A percentile compares a stretch with the other conserved stretches of the same genome.
Conservation (phyloP, 164 flowering plant species). For the Buxus sempervirens region DNA sequence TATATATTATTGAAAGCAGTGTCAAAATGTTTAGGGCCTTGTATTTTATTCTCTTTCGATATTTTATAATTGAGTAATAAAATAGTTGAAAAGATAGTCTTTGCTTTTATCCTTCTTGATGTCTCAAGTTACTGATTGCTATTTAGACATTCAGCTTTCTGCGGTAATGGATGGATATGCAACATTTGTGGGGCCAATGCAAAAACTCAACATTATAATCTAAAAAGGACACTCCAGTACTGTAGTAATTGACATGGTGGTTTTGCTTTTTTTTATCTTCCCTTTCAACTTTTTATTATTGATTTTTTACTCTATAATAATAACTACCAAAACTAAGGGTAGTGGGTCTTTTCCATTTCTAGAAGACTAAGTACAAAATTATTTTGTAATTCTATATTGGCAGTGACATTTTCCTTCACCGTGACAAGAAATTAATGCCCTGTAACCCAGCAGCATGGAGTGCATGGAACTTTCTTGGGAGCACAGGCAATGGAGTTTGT, state of each 20-base stretch:
- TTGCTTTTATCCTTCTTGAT: background rate
- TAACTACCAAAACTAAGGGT: background rate
- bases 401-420: slow-evolving; percentile 92
- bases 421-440: slow-evolving; percentile 83
- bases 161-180: background rate
- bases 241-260: background rate
- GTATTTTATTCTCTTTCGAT: too few species aligned
- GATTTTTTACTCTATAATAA: background rate
- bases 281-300: too few species aligned
- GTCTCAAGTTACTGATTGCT: background rate
- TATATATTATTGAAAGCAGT: too few species aligned
- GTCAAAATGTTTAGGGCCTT: too few species aligned
- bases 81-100: background rate
- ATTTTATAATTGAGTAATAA: too few species aligned
- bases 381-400: slow-evolving; percentile 21
- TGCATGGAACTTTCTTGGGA: slow-evolving; percentile 96
- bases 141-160: background rate
- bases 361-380: slow-evolving; percentile 3
- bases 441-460: slow-evolving; percentile 93
- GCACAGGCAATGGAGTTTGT: slow-evolving; percentile 56
- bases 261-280: background rate
- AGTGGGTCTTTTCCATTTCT: background rate
- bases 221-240: background rate
- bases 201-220: background rate
- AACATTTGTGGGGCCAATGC: background rate